These are phyloP conservation scores for Meyerozyma sp. DNA, from an alignment of 1,139 yeast genomes.

Conservation along the genomic window DNA sequence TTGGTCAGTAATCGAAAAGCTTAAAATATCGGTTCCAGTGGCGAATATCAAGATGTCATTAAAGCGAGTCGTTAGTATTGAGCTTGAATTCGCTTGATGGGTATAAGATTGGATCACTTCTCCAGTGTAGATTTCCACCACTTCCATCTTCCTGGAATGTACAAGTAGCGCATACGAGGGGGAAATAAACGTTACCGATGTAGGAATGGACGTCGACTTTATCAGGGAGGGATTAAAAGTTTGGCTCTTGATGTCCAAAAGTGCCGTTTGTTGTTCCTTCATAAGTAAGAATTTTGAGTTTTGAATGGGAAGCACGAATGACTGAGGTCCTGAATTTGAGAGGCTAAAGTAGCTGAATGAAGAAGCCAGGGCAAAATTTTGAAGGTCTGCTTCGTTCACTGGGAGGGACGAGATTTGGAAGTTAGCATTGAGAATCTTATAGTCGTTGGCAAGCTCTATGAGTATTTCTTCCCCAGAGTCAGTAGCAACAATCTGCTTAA, in stretches of 20 bases:
- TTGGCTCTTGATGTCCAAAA: constrained; percentile 9
- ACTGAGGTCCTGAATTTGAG: constrained; percentile 12
- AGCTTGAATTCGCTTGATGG: constrained; percentile 26
- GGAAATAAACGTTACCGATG: constrained; percentile 25
- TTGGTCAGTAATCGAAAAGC: constrained; percentile 4
- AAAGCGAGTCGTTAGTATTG: constrained; percentile 13
- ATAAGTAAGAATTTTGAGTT: constrained; percentile 18
- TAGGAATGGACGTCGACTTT: constrained; percentile 25
- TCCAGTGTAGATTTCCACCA: constrained; percentile 42
- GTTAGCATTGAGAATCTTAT: constrained; percentile 19
- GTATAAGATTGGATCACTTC: constrained; percentile 34
- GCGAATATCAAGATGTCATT: constrained; percentile 19
- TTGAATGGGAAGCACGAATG: constrained; percentile 4
- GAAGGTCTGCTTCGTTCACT: constrained; percentile 10
- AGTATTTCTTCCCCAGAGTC: constrained; percentile 13
- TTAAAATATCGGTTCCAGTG: constrained; percentile 22
- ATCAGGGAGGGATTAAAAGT: constrained; percentile 17
- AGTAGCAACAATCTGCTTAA: constrained; percentile 14
- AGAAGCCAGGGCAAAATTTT: constrained; percentile 12
- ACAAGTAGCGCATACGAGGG: constrained; percentile 45
- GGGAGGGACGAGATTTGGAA: constrained; percentile 12
- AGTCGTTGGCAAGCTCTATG: constrained; percentile 23
- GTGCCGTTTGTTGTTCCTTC: constrained; percentile 13
- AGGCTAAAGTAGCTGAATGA: constrained; percentile 21
- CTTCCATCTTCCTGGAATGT: constrained; percentile 36